Base-by-base conservation (phyloP, 2,329 filamentous ascomycete genomes). In the Ophiostoma fasciatum region DNA sequence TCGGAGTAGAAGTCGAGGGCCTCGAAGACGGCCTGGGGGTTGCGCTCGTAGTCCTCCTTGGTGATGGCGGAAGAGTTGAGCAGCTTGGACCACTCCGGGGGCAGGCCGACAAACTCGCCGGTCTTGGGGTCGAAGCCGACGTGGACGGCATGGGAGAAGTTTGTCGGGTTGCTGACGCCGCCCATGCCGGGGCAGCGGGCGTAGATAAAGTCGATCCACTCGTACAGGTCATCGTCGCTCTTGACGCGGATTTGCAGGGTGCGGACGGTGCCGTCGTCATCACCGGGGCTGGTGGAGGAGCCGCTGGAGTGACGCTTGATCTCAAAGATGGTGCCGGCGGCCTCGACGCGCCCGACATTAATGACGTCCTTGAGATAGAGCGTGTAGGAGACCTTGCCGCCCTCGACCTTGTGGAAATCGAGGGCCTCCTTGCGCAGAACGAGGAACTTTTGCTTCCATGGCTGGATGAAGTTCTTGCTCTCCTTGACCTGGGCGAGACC, bases 201-300 rank as follows among this genome's bases (percentile, higher is more conserved):
- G 55, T 96, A 96, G 46, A 98, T 92, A 55, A 87, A 83, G 57
- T 98, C 90, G 51, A 96, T 94, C 90, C 90, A 98, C 50, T 93
- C 85, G 58, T 98, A 98, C 36, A 98, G 75, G 48, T 98, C 90
- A 52, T 94, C 88, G 51, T 98, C 90, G 38, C 78, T 81, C 60
- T 94, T 93, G 49, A 96, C 85, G 54, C 82, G 84, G 56, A 94
- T 90, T 45, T 90, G 85, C 35, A 94, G 73, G 4, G 83, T 82
- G 55, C 82, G 84, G 40, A 78, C 81, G 8, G 78, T 71, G 23
- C 82, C 77, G 45, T 94, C 88, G 45, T 84, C 78, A 31, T 82
- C 81, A 35, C 78, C 74, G 10, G 84, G 72, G 42, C 79, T 82
- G 34, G 70, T 73, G 31, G 78, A 82, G 27, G 68, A 60, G 27